Base-by-base conservation (phyloP, 2,329 filamentous ascomycete genomes). In the Stagonosporopsis rhizophila region DNA sequence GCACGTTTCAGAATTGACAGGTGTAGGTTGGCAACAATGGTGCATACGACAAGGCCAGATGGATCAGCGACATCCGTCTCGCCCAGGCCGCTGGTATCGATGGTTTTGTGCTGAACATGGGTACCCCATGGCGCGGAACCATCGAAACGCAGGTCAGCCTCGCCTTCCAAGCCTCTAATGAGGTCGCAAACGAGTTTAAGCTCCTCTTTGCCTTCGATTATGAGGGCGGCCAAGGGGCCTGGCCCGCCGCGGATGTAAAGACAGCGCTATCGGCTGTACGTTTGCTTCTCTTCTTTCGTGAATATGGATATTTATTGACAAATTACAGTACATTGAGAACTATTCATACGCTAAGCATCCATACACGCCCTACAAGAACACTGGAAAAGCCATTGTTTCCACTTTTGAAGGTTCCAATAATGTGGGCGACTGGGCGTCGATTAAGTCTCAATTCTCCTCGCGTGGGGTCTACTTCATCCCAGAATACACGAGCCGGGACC, bases 81-180 rank as follows among this genome's bases (percentile, higher is more conserved):
- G 70, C 69, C 23, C 70, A 72, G 58, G 61, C 64, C 6, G 64
- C 68, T 15, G 70, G 70, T 40, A 73, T 73, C 45, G 71, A 73
- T 51, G 71, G 69, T 11, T 72, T 73, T 39, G 71, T 70, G 1
- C 65, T 73, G 25, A 72, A 73, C 59, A 70, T 73, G 52, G 70
- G 56, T 61, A 17, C 69, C 69, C 45, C 65, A 71, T 27, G 53
- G 46, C 9, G 15, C 22, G 44, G 44, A 25, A 46, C 44, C 32
- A 46, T 46, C 32, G 44, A 46, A 22, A 46, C 44, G 15, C 44
- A 46, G 9, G 44, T 46, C 32, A 46, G 44, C 44, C 68, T 60
- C 38, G 69, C 69, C 6, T 70, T 70, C 50, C 62, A 66, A 12
- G 65, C 65, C 6, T 65, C 68, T 2, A 65, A 58, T 30, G 44